Evolutionary conservation across 495 filamentous ascomycete genomes (phyloP).

Genomic region (Aeminium ludgeri): DNA sequence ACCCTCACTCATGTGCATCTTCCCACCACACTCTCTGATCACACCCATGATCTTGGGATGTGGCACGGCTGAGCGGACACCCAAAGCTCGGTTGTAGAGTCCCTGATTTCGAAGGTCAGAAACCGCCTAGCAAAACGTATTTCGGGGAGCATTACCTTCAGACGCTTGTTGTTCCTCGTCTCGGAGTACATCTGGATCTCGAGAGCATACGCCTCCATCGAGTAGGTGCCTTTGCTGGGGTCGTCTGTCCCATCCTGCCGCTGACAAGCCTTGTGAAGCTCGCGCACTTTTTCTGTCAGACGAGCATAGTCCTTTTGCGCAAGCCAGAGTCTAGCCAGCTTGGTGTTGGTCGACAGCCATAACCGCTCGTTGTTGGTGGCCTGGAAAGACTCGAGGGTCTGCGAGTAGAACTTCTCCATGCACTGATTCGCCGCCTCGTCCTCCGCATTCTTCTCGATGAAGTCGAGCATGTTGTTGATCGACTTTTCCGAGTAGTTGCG

Average conservation of each 20-base stretch:
- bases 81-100: conserved; percentile 76
- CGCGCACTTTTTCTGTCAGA: conserved; percentile 66
- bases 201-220: conserved; percentile 86
- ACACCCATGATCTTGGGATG: conserved; percentile 99
- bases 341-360: conserved; percentile 98
- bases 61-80: conserved; percentile 83
- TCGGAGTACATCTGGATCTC: conserved; percentile 99
- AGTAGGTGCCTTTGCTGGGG: conserved; percentile 88
- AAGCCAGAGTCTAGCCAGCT: conserved; percentile 77
- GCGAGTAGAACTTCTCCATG: conserved; percentile 91
- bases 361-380: conserved; percentile 93
- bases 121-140: not conserved
- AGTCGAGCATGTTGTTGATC: conserved; percentile 98
- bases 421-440: conserved; percentile 60
- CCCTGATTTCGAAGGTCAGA: conserved; percentile 28
- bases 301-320: conserved; percentile 76
- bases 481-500: conserved; percentile 98
- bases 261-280: conserved; percentile 81
- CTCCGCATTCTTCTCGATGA: conserved; percentile 84
- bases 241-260: conserved; percentile 81
- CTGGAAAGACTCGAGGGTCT: conserved; percentile 86
- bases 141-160: conserved; percentile 43
- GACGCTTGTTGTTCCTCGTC: conserved; percentile 88
- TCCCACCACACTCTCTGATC: conserved; percentile 94
- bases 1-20: conserved; percentile 98